Percentiles rank a stretch among this genome's conserved stretches.
Evolutionary conservation across 1,284 basidiomycete species (phyloP).

Genomic region (Leccinum huronense): DNA sequence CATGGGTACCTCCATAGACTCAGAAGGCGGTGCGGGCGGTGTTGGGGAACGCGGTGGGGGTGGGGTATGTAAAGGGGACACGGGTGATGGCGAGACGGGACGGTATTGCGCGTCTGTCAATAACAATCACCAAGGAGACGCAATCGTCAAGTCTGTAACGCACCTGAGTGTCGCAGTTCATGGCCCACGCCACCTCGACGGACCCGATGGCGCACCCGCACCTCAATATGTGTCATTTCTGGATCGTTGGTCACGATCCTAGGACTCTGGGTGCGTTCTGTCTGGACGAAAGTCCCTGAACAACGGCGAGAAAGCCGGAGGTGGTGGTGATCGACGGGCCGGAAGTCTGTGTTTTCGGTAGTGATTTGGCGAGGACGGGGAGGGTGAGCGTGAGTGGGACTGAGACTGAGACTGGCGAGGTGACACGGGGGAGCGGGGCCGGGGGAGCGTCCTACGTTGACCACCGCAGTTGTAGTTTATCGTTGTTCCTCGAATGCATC

Average conservation of each 20-base stretch:
- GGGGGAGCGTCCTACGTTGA: slow-evolving; percentile 17
- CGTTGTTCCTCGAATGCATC: too few species aligned
- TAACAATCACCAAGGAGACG: slow-evolving; percentile 9
- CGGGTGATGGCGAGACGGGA: slow-evolving; percentile 25
- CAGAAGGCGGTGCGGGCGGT: slow-evolving; percentile 43
- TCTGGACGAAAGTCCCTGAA: slow-evolving; percentile 34
- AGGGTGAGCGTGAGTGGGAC: slow-evolving; percentile 28
- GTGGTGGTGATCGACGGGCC: slow-evolving; percentile 36
- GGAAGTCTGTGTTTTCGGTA: slow-evolving; percentile 47
- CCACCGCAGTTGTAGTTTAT: too few species aligned
- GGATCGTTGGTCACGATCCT: slow-evolving; percentile 27
- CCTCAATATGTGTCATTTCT: slow-evolving; percentile 20
- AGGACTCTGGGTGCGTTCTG: slow-evolving; percentile 32
- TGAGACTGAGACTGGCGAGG: slow-evolving; percentile 15
- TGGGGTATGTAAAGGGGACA: slow-evolving; percentile 26
- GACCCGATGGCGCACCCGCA: slow-evolving; percentile 13
- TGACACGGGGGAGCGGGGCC: slow-evolving; percentile 27
- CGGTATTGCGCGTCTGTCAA: slow-evolving; percentile 21
- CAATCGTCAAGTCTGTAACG: slow-evolving; percentile 1
- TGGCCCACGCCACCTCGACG: slow-evolving; percentile 11
- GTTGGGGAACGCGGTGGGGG: slow-evolving; percentile 38
- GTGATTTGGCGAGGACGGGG: slow-evolving; percentile 36
- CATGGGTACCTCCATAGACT: slow-evolving; percentile 32
- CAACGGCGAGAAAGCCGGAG: slow-evolving; percentile 37
- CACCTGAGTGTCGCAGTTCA: slow-evolving; percentile 16